Evolutionary conservation across 2,329 filamentous ascomycete species (phyloP).

Genomic region (Trichoderma sp.): DNA sequence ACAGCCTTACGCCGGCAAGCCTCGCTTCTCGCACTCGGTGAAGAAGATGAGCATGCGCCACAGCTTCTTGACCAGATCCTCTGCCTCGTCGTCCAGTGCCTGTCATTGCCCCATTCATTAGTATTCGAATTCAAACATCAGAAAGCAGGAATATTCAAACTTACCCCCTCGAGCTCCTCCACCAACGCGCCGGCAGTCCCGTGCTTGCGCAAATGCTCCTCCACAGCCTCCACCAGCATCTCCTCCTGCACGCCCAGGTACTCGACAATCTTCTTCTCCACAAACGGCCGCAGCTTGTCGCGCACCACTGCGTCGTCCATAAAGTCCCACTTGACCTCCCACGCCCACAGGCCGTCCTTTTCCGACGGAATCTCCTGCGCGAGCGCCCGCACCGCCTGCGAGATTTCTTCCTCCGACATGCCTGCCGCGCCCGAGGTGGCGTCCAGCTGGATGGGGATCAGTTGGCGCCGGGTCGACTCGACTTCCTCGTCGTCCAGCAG

Average conservation of each 20-base stretch:
- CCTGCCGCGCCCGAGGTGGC: slow-evolving; percentile 60
- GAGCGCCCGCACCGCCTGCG: slow-evolving; percentile 76
- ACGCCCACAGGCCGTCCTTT: slow-evolving; percentile 85
- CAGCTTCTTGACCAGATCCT: slow-evolving; percentile 90
- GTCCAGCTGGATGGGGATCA: slow-evolving; percentile 83
- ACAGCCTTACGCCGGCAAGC: slow-evolving; percentile 64
- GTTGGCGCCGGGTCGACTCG: slow-evolving; percentile 67
- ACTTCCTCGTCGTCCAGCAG: slow-evolving; percentile 95
- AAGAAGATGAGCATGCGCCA: slow-evolving; percentile 99
- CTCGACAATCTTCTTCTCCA: slow-evolving; percentile 98
- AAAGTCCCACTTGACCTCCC: slow-evolving; percentile 89
- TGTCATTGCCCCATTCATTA: slow-evolving; percentile 43
- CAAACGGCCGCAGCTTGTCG: slow-evolving; percentile 88
- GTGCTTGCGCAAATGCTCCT: slow-evolving; percentile 78
- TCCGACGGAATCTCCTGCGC: slow-evolving; percentile 89
- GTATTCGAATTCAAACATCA: slow-evolving; percentile 24
- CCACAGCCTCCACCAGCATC: slow-evolving; percentile 88
- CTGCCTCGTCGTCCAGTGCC: slow-evolving; percentile 92
- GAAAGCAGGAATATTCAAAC: slow-evolving; percentile 38
- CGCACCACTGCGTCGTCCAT: slow-evolving; percentile 78
- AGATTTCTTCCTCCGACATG: slow-evolving; percentile 84
- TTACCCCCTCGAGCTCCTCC: slow-evolving; percentile 79
- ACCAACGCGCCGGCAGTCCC: slow-evolving; percentile 77
- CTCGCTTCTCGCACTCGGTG: slow-evolving; percentile 89
- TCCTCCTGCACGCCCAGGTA: slow-evolving; percentile 96